Evolutionary conservation across 208 protist genomes (phyloP).

Genomic region (Leishmania turanica): DNA sequence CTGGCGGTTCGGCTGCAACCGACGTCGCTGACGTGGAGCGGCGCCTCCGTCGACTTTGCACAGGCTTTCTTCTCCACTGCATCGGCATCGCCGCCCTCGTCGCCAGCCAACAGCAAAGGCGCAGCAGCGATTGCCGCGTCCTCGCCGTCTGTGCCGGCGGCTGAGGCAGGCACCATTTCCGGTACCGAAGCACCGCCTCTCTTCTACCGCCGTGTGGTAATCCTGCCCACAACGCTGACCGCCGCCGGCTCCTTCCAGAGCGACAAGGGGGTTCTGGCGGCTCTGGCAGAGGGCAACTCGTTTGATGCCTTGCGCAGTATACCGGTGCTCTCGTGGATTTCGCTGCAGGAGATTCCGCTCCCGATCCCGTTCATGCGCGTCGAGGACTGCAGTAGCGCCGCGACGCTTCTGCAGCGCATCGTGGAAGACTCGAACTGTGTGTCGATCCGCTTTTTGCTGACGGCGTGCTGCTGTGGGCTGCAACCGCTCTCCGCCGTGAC

Average conservation of each 20-base stretch:
- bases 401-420: constrained; percentile 29
- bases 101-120: not conserved
- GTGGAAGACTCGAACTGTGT: constrained; percentile 40
- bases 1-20: constrained; percentile 55
- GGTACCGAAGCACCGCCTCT: constrained; percentile 40
- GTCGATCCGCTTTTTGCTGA: constrained; percentile 43
- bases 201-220: constrained; percentile 59
- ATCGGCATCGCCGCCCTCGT: not conserved
- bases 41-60: constrained; percentile 36
- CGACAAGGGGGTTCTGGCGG: constrained; percentile 30
- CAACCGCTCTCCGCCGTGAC: constrained; percentile 55
- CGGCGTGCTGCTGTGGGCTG: constrained; percentile 51
- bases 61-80: constrained; percentile 23
- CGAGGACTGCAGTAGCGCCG: constrained; percentile 34
- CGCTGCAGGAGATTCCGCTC: constrained; percentile 35
- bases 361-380: constrained; percentile 35
- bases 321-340: constrained; percentile 44
- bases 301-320: constrained; percentile 37
- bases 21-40: constrained; percentile 48
- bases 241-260: constrained; percentile 63
- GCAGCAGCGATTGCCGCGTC: not conserved
- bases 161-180: constrained; percentile 18
- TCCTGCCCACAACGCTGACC: constrained; percentile 54
- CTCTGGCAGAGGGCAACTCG: constrained; percentile 24
- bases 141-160: not conserved